Evolutionary conservation across 2,329 filamentous ascomycete species (phyloP), one percentile per base, ranked within the genome.

Genomic region (Helicocarpus griseus): DNA sequence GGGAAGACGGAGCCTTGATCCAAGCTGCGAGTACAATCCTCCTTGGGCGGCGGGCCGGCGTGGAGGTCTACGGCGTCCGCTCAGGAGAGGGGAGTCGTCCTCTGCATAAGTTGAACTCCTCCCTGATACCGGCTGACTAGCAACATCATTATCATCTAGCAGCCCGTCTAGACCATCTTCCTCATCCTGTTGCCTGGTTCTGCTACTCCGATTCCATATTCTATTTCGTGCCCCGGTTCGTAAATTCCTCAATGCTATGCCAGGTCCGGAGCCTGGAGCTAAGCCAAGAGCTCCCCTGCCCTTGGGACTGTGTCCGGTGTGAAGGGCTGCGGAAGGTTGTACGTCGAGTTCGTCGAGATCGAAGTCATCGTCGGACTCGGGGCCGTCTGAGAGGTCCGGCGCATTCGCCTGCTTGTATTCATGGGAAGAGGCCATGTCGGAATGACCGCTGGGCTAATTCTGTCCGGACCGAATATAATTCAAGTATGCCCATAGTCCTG

Each of bases 11-110:
- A 88, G 59, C 24, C 73, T 76, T 19, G 78, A 80, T 53, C 72
- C 70, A 50, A 80, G 64, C 47, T 69, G 71, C 13, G 74, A 71
- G 17, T 78, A 63, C 43, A 66, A 71, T 44, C 72, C 60, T 11
- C 62, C 61, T 22, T 65, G 57, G 4, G 54, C 59, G 24, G 62
- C 58, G 22, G 69, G 62, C 47, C 61, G 66, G 26, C 53, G 54
- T 29, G 52, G 48, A 53, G 62, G 55, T 4, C 63, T 65, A 33
- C 69, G 59, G 71, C 73, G 61, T 17, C 70, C 60, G 28, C 78
- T 73, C 19, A 94, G 73, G 29, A 95, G 75, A n/a, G 87, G 86
- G 33, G 81, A 82, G 69, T 91, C 83, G 57, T 91, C 88, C 45
- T 82, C 81, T 21, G 75, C 78, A 56, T 73, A 73, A 14, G 74